Base-by-base conservation (phyloP, 768 basidiomycete species). In the Hysterangium stoloniferum region DNA sequence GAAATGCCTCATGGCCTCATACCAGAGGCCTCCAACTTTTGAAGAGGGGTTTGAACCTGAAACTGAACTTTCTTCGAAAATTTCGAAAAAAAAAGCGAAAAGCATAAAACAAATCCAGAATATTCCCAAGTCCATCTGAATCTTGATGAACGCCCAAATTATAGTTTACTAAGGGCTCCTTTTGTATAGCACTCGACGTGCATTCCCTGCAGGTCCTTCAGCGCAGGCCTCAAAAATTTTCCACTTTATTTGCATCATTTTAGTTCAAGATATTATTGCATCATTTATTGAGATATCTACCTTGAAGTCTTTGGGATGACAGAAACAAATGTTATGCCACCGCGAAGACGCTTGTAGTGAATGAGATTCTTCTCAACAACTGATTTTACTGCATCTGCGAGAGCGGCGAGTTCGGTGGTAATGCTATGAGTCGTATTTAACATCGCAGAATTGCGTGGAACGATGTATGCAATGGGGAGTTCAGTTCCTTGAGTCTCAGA, bases 401-500 rank as follows among this genome's bases (percentile, higher is more conserved):
- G 46, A 20, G 46, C 8, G 8, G 20, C 46, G 4, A 46, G 45
- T 29, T 28, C 27, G 45, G 32, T 11, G 2, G 32, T 28, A 32
- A 15, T 15, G 31, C 9, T 48, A 20, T n/a, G 6, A 19, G 31
- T 20, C 28, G 46, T 3, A 33, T 17, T 15, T 17, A 20, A 29
- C 31, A 3, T 33, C 31, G 3, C n/a, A 41, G 20, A 41, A 33
- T 33, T 20, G 17, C 25, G 46, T 6, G 46, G 46, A 22, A 32
- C 20, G 5, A 48, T 35, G 20, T 48, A 48, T 36, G 46, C 46
- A 15, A 35, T 33, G 6, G 46, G 46, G 9, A 48, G 34, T 36
- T 48, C 46, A 34, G 46, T 48, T 17, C 31, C 46, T 29, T 48
- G 46, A 7, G 46, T 15, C 5, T 32, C 33, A 6, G 46, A 48